A percentile compares a stretch with the other conserved stretches of the same genome.
Evolutionary conservation across 2,329 filamentous ascomycete genomes (phyloP).

Genomic region (Colletotrichum tamarilloi): DNA sequence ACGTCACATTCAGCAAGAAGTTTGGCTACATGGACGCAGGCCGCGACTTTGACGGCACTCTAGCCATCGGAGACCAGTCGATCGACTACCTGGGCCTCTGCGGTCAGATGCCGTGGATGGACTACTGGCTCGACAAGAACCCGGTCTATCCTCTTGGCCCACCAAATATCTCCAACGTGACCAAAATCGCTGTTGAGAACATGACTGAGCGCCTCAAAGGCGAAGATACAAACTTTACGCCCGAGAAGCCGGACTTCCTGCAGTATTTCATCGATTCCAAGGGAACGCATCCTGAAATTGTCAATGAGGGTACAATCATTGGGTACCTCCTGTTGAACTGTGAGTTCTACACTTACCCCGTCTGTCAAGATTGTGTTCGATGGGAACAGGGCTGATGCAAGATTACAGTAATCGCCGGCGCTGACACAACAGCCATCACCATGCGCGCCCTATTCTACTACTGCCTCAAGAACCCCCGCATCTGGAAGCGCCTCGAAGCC

Average conservation of each 20-base stretch:
- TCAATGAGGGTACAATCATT: constrained; percentile 46
- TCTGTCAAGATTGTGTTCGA: no score
- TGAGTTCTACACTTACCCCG: constrained; percentile 20
- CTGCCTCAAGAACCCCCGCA: constrained; percentile 45
- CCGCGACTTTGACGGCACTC: constrained; percentile 50
- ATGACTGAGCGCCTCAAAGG: constrained; percentile 34
- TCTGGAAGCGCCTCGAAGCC: constrained; percentile 42
- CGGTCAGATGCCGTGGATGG: constrained; percentile 42
- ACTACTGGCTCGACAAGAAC: constrained; percentile 44
- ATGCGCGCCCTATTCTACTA: constrained; percentile 50
- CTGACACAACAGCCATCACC: constrained; percentile 50
- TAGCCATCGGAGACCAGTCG: constrained; percentile 42
- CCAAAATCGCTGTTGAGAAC: constrained; percentile 36
- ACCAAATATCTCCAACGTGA: constrained; percentile 38
- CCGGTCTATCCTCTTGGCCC: constrained; percentile 41
- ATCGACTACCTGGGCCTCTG: constrained; percentile 47
- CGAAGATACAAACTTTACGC: constrained; percentile 13
- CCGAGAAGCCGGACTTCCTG: constrained; percentile 42
- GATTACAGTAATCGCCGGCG: constrained; percentile 46
- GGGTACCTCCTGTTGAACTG: constrained; percentile 45
- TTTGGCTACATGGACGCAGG: constrained; percentile 54
- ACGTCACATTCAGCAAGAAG: constrained; percentile 51
- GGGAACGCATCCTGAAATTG: constrained; percentile 45
- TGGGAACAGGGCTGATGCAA: not conserved
- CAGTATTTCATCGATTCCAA: constrained; percentile 50